Evolutionary conservation across 2,329 filamentous ascomycete species (phyloP).

Genomic region (Alternaria consortialis): DNA sequence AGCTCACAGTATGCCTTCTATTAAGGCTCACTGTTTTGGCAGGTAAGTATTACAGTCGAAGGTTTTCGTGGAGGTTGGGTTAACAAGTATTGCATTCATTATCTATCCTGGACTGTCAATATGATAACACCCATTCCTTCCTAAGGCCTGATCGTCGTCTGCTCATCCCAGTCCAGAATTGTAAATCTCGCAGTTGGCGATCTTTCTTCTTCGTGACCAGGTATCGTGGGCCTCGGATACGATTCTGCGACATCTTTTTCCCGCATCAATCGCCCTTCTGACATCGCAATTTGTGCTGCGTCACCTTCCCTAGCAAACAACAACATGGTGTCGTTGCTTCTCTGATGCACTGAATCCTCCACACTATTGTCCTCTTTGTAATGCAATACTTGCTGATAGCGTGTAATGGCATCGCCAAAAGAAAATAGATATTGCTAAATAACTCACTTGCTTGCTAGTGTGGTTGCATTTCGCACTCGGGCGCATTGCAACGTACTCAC

Average conservation of each 20-base stretch:
- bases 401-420: neutral
- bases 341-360: neutral
- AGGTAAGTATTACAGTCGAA: neutral
- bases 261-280: neutral
- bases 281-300: neutral
- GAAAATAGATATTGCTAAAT: neutral
- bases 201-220: neutral
- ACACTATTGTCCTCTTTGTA: neutral
- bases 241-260: neutral
- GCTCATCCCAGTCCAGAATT: neutral
- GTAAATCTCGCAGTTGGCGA: neutral
- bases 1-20: too few species aligned
- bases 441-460: neutral
- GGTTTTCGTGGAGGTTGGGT: neutral
- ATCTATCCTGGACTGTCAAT: neutral
- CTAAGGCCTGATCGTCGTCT: neutral
- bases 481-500: neutral
- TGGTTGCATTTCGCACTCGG: neutral
- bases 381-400: neutral
- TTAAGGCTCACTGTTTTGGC: too few species aligned
- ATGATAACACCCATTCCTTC: neutral
- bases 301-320: neutral
- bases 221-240: neutral
- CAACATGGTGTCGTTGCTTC: neutral
- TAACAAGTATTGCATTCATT: neutral